Conservation (phyloP, 192 early-diverging fungal species). For the Coemansia sp. region DNA sequence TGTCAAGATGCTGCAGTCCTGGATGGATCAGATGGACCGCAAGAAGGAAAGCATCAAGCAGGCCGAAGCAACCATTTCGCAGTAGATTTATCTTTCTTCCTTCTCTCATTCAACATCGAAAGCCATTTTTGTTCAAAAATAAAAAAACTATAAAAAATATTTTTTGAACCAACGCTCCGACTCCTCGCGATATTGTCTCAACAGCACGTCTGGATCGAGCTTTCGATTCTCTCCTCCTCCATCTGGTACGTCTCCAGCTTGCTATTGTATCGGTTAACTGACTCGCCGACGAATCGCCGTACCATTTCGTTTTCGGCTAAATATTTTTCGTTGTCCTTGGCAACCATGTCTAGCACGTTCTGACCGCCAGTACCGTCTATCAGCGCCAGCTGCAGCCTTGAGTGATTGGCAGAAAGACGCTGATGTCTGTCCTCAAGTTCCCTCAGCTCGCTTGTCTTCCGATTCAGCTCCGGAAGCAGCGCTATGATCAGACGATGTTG, state of each 20-base stretch:
- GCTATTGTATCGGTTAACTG: neutral
- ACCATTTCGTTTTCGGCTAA: neutral
- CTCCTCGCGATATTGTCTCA: no score
- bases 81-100: conserved; percentile 15
- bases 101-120: no score
- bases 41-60: conserved; percentile 63
- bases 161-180: no score
- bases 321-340: conserved; percentile 1
- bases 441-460: conserved; percentile 1
- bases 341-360: neutral
- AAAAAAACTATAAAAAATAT: conserved; percentile 4
- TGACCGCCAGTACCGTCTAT: neutral
- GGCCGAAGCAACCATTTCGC: conserved; percentile 49
- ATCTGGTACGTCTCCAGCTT: neutral
- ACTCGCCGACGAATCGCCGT: neutral
- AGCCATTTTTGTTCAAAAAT: neutral
- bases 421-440: neutral
- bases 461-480: neutral
- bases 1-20: conserved; percentile 69
- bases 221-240: neutral
- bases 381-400: conserved; percentile 1
- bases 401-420: neutral
- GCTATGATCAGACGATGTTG: neutral
- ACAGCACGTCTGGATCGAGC: neutral
- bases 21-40: conserved; percentile 76